A percentile compares a stretch with the other conserved stretches of the same genome.
phyloP scores from a whole-genome alignment of 768 basidiomycete species.

The Chalciporus chontae region DNA sequence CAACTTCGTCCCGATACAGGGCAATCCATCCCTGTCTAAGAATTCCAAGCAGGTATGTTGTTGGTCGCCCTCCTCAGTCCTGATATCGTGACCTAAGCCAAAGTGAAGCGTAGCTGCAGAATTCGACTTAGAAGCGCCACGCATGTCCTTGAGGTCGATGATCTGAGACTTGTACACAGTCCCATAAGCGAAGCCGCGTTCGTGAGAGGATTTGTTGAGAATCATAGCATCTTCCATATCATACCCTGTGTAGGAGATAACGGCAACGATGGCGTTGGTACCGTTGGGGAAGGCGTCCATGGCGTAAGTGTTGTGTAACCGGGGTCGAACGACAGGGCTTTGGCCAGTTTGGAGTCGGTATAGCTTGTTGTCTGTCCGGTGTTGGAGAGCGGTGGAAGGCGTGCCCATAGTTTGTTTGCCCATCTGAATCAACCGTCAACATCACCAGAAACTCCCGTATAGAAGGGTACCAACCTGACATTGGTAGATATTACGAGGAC shows the following conservation, averaged over 20 bases:
- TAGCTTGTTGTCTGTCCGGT: conserved; percentile 97
- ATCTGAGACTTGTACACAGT: conserved; percentile 95
- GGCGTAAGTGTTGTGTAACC: conserved; percentile 88
- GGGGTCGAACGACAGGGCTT: conserved; percentile 90
- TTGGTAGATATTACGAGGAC: conserved; percentile 89
- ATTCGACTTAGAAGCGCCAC: conserved; percentile 57
- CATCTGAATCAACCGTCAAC: conserved; percentile 58
- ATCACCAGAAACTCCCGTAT: background rate
- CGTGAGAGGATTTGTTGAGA: conserved; percentile 96
- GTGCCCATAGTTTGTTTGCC: conserved; percentile 99
- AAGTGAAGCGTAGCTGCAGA: conserved; percentile 80
- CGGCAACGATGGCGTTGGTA: conserved; percentile 97
- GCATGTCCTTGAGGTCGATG: conserved; percentile 81
- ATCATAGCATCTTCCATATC: conserved; percentile 99
- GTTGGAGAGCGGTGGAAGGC: conserved; percentile 84
- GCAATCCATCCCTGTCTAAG: conserved; percentile 83
- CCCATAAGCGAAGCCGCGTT: conserved; percentile 96
- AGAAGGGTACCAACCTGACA: conserved; percentile 61
- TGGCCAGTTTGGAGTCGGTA: conserved; percentile 95
- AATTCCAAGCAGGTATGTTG: conserved; percentile 45
- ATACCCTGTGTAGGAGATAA: conserved; percentile 99
- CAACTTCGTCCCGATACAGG: conserved; percentile 68
- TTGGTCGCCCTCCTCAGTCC: conserved; percentile 43
- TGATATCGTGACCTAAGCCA: conserved; percentile 77
- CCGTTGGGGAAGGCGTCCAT: conserved; percentile 99